These are phyloP conservation scores for Rhypophila decipiens DNA, from an alignment of 495 filamentous ascomycete species.

Conservation along the genomic window DNA sequence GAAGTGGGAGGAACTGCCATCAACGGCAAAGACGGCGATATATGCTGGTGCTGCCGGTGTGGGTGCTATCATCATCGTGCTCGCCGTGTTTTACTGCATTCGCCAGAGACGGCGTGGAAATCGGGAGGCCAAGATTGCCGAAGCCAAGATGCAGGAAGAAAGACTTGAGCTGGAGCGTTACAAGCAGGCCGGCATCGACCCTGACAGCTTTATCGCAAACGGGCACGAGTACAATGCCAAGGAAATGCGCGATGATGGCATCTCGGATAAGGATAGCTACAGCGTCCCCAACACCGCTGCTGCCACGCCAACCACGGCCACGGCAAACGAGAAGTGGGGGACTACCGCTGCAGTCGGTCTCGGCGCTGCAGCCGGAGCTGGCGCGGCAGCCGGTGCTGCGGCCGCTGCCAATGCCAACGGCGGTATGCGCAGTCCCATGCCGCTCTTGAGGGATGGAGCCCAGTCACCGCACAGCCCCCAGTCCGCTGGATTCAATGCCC, in stretches of 20 bases:
- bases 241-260: conserved; percentile 27
- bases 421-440: conserved; percentile 24
- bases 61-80: conserved; percentile 39
- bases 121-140: conserved; percentile 52
- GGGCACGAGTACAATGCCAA: conserved; percentile 36
- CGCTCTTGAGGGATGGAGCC: conserved; percentile 23
- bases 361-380: conserved; percentile 17
- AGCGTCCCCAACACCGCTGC: conserved; percentile 26
- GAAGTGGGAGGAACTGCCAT: conserved; percentile 52
- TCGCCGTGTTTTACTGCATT: conserved; percentile 55
- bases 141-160: conserved; percentile 50
- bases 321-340: conserved; percentile 6
- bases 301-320: conserved; percentile 7
- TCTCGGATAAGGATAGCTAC: conserved; percentile 26
- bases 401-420: conserved; percentile 25
- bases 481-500: conserved; percentile 7
- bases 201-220: conserved; percentile 34
- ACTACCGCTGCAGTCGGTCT: conserved; percentile 15
- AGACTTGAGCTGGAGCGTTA: conserved; percentile 58
- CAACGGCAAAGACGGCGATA: conserved; percentile 52
- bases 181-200: conserved; percentile 37
- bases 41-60: conserved; percentile 49
- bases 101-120: conserved; percentile 60
- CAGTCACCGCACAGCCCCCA: conserved; percentile 20
- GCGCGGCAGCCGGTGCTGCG: conserved; percentile 18